Conservation (phyloP, 2,329 filamentous ascomycete genomes). For the Fusarium domesticum region DNA sequence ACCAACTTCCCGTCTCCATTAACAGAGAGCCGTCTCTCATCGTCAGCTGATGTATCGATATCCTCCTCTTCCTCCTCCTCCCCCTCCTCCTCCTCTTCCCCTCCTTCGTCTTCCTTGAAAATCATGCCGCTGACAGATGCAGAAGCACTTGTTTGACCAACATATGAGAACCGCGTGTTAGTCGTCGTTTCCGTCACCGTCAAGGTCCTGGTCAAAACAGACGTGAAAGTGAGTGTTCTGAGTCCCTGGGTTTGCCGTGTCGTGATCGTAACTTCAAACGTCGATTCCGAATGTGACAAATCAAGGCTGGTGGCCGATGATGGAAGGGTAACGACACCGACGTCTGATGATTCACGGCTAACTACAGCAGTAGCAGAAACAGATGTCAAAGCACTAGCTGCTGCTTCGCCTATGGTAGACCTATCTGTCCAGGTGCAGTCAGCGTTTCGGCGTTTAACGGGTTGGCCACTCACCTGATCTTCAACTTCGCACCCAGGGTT, state of each 20-base stretch:
- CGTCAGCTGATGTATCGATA: conserved; percentile 2
- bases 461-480: conserved; percentile 25
- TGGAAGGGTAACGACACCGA: not conserved
- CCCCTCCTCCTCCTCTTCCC: not conserved
- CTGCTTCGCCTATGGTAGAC: conserved; percentile 1
- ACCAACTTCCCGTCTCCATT: not conserved
- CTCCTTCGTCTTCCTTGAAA: conserved; percentile 10
- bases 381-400: not conserved
- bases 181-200: conserved; percentile 16
- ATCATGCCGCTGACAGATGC: conserved; percentile 8
- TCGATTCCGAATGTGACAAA: not conserved
- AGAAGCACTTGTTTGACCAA: conserved; percentile 6
- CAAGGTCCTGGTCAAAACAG: conserved; percentile 20
- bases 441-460: conserved; percentile 23
- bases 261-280: not conserved
- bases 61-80: not conserved
- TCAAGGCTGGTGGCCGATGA: not conserved
- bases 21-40: conserved; percentile 5
- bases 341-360: not conserved
- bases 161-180: conserved; percentile 13
- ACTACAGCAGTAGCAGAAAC: not conserved
- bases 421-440: conserved; percentile 27
- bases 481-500: conserved; percentile 6
- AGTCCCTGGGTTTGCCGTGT: conserved; percentile 2
- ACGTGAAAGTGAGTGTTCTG: conserved; percentile 20